phyloP scores from a whole-genome alignment of 148 eudicot species.

The Nyssa sinensis region DNA sequence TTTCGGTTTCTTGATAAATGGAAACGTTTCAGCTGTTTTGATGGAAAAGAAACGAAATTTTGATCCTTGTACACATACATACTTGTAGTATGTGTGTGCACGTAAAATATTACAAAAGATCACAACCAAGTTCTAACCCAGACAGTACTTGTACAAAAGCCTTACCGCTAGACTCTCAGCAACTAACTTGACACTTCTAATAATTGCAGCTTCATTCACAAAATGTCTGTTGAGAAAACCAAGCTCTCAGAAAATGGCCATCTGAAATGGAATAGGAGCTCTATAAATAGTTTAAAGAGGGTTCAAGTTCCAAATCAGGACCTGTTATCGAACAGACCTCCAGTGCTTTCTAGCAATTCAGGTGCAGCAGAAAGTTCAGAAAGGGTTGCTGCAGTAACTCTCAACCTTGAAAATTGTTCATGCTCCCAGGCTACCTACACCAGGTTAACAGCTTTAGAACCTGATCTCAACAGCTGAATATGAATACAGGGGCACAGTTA shows the following conservation, averaged over 20 bases:
- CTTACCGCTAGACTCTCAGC: constrained; percentile 98
- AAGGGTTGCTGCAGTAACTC: constrained; percentile 93
- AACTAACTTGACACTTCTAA: constrained; percentile 75
- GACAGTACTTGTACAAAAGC: not conserved
- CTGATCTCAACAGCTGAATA: constrained; percentile 13
- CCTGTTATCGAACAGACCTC: constrained; percentile 87
- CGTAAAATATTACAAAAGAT: too few species aligned
- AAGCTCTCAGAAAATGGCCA: constrained; percentile 12
- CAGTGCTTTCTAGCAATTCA: constrained; percentile 75
- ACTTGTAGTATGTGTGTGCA: too few species aligned
- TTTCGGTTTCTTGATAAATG: too few species aligned
- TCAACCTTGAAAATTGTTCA: constrained; percentile 92
- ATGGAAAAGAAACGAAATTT: too few species aligned
- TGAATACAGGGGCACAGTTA: not conserved
- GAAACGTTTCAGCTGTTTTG: too few species aligned
- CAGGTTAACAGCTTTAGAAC: constrained; percentile 39
- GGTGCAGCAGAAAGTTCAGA: constrained; percentile 82
- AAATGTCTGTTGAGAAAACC: constrained; percentile 49
- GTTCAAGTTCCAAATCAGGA: constrained; percentile 19
- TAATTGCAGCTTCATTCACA: constrained; percentile 61
- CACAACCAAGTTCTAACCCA: too few species aligned
- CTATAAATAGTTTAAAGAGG: not conserved
- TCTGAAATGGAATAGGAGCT: not conserved
- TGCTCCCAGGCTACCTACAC: constrained; percentile 99
- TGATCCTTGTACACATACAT: too few species aligned